Evolutionary conservation across 148 eudicot genomes (phyloP).

Genomic region (Arctostaphylos glauca): DNA sequence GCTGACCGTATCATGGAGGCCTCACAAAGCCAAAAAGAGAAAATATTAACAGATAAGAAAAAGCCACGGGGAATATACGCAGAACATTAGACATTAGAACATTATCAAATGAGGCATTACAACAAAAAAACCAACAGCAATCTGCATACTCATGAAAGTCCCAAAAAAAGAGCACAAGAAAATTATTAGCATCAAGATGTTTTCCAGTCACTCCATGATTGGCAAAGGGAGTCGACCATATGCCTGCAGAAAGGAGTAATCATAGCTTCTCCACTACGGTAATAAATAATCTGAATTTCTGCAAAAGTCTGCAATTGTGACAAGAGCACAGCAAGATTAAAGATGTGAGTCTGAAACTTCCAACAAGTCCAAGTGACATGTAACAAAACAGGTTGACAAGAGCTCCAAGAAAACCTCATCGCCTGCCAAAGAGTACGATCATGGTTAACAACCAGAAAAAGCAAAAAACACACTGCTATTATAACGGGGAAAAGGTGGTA

Average conservation of each 20-base stretch:
- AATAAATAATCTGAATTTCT: constrained; percentile 1
- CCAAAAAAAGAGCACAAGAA: constrained; percentile 10
- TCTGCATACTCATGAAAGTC: constrained; percentile 6
- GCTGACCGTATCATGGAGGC: not conserved
- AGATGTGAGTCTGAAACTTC: constrained; percentile 97
- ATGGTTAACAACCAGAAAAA: constrained; percentile 18
- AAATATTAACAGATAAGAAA: not conserved
- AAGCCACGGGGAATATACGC: not conserved
- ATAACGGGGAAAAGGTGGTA: constrained; percentile 8
- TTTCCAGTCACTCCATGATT: not conserved
- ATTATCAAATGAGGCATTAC: constrained; percentile 7
- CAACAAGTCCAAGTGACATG: constrained; percentile 61
- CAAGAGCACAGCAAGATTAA: constrained; percentile 92
- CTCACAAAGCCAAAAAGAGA: not conserved
- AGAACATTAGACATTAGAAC: not conserved
- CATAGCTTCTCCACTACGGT: not conserved
- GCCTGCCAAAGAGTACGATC: constrained; percentile 29
- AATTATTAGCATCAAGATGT: constrained; percentile 2
- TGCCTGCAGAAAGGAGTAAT: constrained; percentile 6
- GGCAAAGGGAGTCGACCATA: not conserved
- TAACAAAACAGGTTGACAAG: constrained; percentile 64
- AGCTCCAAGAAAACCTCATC: constrained; percentile 30
- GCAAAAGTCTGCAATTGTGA: constrained; percentile 67
- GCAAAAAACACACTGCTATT: not conserved
- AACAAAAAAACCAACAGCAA: not conserved